Percentiles rank a stretch among this genome's conserved stretches.
phyloP scores from a whole-genome alignment of 1,284 basidiomycete genomes.

The Ceratobasidium papillatum region DNA sequence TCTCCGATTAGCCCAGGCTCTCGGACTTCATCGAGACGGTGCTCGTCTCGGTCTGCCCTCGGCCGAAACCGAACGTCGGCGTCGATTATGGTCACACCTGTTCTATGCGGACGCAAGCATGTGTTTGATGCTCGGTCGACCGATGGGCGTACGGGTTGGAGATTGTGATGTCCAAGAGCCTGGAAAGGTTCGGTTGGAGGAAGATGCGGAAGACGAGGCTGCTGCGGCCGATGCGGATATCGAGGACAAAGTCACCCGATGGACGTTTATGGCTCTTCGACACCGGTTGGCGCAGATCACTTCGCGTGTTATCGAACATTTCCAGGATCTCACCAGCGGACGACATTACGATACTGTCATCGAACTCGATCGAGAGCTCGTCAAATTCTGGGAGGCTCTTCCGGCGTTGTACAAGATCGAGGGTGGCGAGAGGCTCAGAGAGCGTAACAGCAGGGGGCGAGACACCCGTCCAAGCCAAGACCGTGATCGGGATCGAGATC shows the following conservation, averaged over 20 bases:
- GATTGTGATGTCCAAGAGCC: slow-evolving; percentile 19
- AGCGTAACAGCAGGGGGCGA: background rate
- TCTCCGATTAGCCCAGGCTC: slow-evolving; percentile 28
- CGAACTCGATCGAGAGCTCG: slow-evolving; percentile 15
- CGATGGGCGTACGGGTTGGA: slow-evolving; percentile 17
- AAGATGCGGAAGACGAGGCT: slow-evolving; percentile 15
- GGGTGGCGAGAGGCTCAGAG: slow-evolving; percentile 9
- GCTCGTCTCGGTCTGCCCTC: slow-evolving; percentile 14
- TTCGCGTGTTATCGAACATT: slow-evolving; percentile 18
- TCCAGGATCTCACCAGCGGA: slow-evolving; percentile 26
- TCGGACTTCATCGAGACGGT: slow-evolving; percentile 35
- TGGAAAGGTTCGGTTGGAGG: background rate
- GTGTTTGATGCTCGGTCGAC: slow-evolving; percentile 28
- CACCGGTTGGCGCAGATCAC: slow-evolving; percentile 20
- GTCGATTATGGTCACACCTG: slow-evolving; percentile 23
- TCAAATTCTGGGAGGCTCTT: slow-evolving; percentile 11
- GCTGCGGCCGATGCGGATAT: background rate
- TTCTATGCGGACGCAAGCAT: slow-evolving; percentile 29
- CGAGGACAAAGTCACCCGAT: slow-evolving; percentile 10
- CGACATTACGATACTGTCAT: slow-evolving; percentile 26
- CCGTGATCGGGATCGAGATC: background rate
- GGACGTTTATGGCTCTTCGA: slow-evolving; percentile 17
- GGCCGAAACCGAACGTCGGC: slow-evolving; percentile 18
- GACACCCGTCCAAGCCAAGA: background rate
- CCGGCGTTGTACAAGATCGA: slow-evolving; percentile 17